Percentiles rank a stretch among this genome's conserved stretches.
phyloP scores from a whole-genome alignment of 768 basidiomycete genomes.

The Phaffia australis region DNA sequence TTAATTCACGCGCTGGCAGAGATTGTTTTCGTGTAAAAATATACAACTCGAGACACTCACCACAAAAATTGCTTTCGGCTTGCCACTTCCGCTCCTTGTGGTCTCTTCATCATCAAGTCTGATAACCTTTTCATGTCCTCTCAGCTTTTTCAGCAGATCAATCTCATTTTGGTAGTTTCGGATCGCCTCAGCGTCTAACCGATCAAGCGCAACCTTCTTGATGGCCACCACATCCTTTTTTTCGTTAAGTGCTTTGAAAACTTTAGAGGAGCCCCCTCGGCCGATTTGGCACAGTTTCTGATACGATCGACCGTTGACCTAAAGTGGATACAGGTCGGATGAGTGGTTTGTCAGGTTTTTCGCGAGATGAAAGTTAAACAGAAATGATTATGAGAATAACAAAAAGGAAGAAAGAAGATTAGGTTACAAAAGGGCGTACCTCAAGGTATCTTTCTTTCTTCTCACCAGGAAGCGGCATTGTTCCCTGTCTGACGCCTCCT shows the following conservation, averaged over 20 bases:
- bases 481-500: not conserved
- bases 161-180: slow-evolving; percentile 95
- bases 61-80: slow-evolving; percentile 49
- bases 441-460: slow-evolving; percentile 10
- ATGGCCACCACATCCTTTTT: slow-evolving; percentile 73
- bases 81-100: slow-evolving; percentile 52
- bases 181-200: slow-evolving; percentile 71
- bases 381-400: not conserved
- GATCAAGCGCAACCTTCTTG: slow-evolving; percentile 83
- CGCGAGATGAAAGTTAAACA: not conserved
- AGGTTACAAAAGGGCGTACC: not conserved
- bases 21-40: too few species aligned
- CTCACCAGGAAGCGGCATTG: not conserved
- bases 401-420: not conserved
- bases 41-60: slow-evolving; percentile 32
- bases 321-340: not conserved
- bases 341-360: not conserved
- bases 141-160: slow-evolving; percentile 78
- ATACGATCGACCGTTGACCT: slow-evolving; percentile 73
- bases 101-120: slow-evolving; percentile 83
- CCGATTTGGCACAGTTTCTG: slow-evolving; percentile 80
- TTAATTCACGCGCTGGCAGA: slow-evolving; percentile 17
- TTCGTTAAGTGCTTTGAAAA: slow-evolving; percentile 75
- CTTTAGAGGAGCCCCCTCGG: slow-evolving; percentile 88
- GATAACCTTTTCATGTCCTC: slow-evolving; percentile 86